These are phyloP conservation scores for Candida awuae DNA, from an alignment of 805 yeast genomes.

Conservation along the genomic window DNA sequence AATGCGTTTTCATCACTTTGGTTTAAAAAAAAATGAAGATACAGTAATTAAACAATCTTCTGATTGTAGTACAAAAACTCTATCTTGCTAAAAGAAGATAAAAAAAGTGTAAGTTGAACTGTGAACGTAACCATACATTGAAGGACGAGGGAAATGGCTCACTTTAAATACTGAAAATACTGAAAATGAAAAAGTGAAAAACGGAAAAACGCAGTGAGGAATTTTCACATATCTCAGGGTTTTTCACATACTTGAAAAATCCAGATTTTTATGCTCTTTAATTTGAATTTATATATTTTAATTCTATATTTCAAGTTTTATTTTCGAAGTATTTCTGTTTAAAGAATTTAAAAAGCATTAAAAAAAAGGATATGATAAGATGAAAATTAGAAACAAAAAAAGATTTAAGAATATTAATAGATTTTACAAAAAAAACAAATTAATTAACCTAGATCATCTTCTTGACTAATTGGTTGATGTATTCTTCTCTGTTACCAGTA, in stretches of 20 bases:
- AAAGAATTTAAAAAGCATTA: not conserved
- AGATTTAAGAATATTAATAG: constrained; percentile 1
- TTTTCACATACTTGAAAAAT: not conserved
- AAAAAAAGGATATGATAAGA: not conserved
- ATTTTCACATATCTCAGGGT: not conserved
- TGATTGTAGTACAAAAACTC: not conserved
- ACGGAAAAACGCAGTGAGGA: not conserved
- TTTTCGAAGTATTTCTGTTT: not conserved
- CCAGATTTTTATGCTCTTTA: not conserved
- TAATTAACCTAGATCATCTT: constrained; percentile 70
- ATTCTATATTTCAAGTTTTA: not conserved
- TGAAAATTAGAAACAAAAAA: not conserved
- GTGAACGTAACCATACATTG: too few species aligned
- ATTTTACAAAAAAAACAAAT: constrained; percentile 1
- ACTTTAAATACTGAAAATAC: too few species aligned
- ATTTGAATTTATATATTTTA: too few species aligned
- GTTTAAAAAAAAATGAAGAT: not conserved
- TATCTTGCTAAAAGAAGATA: too few species aligned
- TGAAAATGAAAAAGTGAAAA: too few species aligned
- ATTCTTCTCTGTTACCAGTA: constrained; percentile 96
- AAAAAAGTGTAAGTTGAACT: too few species aligned
- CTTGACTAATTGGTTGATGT: constrained; percentile 89
- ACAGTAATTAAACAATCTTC: not conserved
- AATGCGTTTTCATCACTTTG: constrained; percentile 15
- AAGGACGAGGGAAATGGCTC: not conserved